Percentiles rank a stretch among this genome's conserved stretches.
These are phyloP conservation scores for Fraxinus greggii DNA, from an alignment of 305 asterid genomes.

Conservation along the genomic window DNA sequence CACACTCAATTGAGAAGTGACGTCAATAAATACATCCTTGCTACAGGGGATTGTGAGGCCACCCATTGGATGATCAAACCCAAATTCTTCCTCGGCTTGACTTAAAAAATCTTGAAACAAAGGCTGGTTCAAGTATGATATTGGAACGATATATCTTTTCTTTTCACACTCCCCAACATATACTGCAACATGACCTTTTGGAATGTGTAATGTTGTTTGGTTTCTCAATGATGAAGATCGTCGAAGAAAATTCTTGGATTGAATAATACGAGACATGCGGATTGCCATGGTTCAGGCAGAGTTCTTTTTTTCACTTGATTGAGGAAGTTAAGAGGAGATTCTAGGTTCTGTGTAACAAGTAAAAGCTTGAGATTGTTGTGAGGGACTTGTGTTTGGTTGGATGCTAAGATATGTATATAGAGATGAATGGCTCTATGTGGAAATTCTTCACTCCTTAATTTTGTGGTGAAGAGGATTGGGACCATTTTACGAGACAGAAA, in stretches of 20 bases:
- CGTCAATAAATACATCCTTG: slow-evolving; percentile 33
- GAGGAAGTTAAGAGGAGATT: neutral
- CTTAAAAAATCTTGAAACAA: slow-evolving; percentile 34
- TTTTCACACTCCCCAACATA: slow-evolving; percentile 48
- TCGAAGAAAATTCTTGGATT: slow-evolving; percentile 7
- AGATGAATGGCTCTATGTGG: neutral
- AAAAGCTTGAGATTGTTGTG: neutral
- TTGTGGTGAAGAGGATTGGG: slow-evolving; percentile 5
- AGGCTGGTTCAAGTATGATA: slow-evolving; percentile 43
- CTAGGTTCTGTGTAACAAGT: neutral
- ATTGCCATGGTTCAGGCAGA: slow-evolving; percentile 23
- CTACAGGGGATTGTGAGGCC: slow-evolving; percentile 54
- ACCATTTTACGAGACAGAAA: slow-evolving; percentile 3
- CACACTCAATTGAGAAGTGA: slow-evolving; percentile 23
- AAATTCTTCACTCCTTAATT: neutral
- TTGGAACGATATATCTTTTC: slow-evolving; percentile 39
- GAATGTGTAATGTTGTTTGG: slow-evolving; percentile 19
- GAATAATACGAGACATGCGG: neutral
- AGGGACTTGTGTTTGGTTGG: neutral
- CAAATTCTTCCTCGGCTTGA: slow-evolving; percentile 45
- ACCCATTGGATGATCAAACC: slow-evolving; percentile 50
- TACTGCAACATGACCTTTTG: slow-evolving; percentile 41
- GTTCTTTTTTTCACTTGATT: neutral
- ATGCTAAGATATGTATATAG: slow-evolving; percentile 19
- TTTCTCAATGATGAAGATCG: slow-evolving; percentile 22